These are phyloP conservation scores for Torrubiella hemipterigena DNA, from an alignment of 2,329 filamentous ascomycete species.

Conservation along the genomic window DNA sequence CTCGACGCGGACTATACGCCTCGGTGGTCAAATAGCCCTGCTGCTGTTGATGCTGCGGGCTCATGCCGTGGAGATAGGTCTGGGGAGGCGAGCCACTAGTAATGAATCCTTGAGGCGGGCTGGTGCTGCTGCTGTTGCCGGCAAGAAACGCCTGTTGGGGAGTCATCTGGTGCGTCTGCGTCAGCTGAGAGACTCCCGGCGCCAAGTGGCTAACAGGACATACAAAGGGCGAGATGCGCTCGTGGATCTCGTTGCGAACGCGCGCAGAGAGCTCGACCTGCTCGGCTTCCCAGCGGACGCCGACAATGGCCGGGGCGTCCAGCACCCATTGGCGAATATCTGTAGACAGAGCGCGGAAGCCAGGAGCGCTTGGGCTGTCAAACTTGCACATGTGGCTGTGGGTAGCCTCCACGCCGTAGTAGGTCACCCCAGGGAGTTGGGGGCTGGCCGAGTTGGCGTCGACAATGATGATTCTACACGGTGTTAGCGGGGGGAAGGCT, in stretches of 20 bases:
- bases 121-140: no score
- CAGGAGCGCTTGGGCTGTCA: slow-evolving; percentile 48
- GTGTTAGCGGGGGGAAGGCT: not conserved
- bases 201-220: no score
- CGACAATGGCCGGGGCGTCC: slow-evolving; percentile 41
- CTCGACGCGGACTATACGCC: no score
- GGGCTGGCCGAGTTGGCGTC: slow-evolving; percentile 60
- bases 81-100: no score
- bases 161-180: no score
- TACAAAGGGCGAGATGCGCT: slow-evolving; percentile 23
- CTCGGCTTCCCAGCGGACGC: slow-evolving; percentile 48
- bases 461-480: slow-evolving; percentile 44
- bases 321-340: slow-evolving; percentile 38
- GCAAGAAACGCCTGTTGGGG: no score
- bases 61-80: no score
- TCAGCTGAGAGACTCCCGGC: not conserved
- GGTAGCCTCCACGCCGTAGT: slow-evolving; percentile 64
- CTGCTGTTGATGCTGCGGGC: no score
- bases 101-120: no score
- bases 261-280: slow-evolving; percentile 36
- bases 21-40: no score
- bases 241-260: slow-evolving; percentile 30
- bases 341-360: slow-evolving; percentile 43
- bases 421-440: slow-evolving; percentile 54
- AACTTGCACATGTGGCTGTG: slow-evolving; percentile 66